Percentiles rank a stretch among this genome's conserved stretches.
Conservation (phyloP, 2,329 filamentous ascomycete species). For the Trichoderma citrinoviride region DNA sequence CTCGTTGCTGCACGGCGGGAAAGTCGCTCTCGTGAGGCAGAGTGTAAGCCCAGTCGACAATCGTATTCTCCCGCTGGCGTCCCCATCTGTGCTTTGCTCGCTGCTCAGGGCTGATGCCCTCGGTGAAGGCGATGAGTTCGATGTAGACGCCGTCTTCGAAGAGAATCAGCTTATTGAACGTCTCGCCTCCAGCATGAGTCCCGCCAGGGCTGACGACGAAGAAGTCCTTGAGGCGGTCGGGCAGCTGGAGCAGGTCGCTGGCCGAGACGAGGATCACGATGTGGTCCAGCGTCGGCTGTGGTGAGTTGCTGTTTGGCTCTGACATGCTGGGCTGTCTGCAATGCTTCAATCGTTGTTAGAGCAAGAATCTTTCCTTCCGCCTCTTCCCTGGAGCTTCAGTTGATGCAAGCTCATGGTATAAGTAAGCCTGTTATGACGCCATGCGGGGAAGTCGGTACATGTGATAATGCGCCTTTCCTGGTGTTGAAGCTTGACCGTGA, state of each 20-base stretch:
- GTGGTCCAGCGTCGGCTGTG: constrained; percentile 53
- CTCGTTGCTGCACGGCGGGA: constrained; percentile 36
- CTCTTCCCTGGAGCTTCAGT: neutral
- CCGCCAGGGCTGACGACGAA: constrained; percentile 62
- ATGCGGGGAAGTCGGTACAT: constrained; percentile 8
- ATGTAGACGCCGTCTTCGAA: constrained; percentile 64
- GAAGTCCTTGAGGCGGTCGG: constrained; percentile 48
- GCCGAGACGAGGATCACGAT: constrained; percentile 59
- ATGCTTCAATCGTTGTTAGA: neutral
- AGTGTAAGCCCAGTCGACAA: constrained; percentile 62
- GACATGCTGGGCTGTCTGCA: neutral
- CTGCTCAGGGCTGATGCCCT: constrained; percentile 39
- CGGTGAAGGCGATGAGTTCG: constrained; percentile 62
- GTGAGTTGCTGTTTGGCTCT: neutral
- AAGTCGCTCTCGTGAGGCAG: constrained; percentile 39
- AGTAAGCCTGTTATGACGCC: constrained; percentile 11
- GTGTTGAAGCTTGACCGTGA: neutral
- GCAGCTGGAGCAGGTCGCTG: constrained; percentile 44
- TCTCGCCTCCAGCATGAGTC: constrained; percentile 58
- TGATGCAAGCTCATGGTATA: neutral
- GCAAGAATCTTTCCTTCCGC: neutral
- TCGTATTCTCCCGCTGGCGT: constrained; percentile 44
- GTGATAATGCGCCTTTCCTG: neutral
- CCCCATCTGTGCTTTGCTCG: constrained; percentile 59
- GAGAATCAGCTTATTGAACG: constrained; percentile 60